Conservation (phyloP, 345 rosid species). For the Toxicodendron radicans region DNA sequence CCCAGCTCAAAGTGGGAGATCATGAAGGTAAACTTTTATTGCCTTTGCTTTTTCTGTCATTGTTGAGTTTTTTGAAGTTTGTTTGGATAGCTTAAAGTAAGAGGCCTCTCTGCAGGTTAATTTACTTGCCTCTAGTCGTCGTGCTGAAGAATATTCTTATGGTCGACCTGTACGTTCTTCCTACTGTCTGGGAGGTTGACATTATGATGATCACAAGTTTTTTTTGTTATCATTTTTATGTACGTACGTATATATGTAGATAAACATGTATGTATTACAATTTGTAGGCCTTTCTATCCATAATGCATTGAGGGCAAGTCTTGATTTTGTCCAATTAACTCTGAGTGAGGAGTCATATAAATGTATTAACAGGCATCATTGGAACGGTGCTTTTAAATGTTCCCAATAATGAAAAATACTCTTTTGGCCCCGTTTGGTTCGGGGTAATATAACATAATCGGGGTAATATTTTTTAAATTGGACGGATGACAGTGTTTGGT, state of each 20-base stretch:
- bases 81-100: neutral
- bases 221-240: no score
- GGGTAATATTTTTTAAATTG: no score
- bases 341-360: no score
- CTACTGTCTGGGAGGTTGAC: slow-evolving; percentile 40
- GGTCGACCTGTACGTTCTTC: slow-evolving; percentile 24
- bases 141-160: slow-evolving; percentile 22
- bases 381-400: no score
- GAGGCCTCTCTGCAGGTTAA: slow-evolving; percentile 39
- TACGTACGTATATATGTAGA: neutral
- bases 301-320: no score
- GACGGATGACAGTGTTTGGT: no score
- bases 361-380: no score
- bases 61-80: neutral
- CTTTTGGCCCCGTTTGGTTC: no score
- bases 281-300: neutral
- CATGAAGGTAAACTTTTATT: slow-evolving; percentile 34
- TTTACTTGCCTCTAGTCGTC: slow-evolving; percentile 37
- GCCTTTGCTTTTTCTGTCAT: neutral
- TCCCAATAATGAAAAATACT: no score
- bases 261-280: neutral
- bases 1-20: slow-evolving; percentile 45
- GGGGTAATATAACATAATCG: no score
- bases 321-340: no score
- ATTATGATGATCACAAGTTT: slow-evolving; percentile 27